Conservation (phyloP, 768 basidiomycete genomes). For the Multifurca ochricompacta region DNA sequence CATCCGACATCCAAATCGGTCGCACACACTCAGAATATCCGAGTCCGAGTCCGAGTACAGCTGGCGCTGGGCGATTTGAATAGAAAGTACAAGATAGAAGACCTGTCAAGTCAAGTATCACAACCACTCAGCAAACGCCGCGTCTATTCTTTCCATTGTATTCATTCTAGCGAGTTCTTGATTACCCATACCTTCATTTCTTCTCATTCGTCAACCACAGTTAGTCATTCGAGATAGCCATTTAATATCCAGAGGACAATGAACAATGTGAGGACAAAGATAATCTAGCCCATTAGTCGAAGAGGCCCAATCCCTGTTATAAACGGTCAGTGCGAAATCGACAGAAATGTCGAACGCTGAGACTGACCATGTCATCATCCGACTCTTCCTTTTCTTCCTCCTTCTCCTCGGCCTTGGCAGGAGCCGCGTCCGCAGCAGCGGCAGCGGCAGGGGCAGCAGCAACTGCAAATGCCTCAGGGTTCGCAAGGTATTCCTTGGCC, state of each 20-base stretch:
- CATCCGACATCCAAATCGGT: conserved; percentile 10
- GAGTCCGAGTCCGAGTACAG: not conserved
- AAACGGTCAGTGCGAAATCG: conserved; percentile 4
- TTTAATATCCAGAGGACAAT: not conserved
- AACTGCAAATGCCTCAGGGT: conserved; percentile 95
- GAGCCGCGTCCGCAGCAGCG: conserved; percentile 45
- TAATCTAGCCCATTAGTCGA: conserved; percentile 49
- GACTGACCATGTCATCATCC: conserved; percentile 80
- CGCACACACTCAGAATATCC: not conserved
- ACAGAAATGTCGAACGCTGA: not conserved
- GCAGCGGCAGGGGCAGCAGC: conserved; percentile 59
- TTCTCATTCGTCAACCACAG: not conserved
- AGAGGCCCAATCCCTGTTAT: conserved; percentile 83
- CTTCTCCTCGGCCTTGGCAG: conserved; percentile 52
- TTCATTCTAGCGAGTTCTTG: too few species aligned
- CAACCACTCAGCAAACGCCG: not conserved
- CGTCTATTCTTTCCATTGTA: not conserved
- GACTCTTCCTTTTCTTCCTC: conserved; percentile 80
- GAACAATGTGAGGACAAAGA: not conserved
- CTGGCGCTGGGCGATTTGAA: too few species aligned
- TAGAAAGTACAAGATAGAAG: too few species aligned
- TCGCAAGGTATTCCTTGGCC: conserved; percentile 95
- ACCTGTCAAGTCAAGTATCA: too few species aligned
- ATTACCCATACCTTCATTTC: not conserved
- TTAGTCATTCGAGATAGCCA: not conserved